Base-by-base conservation (phyloP, 2,329 filamentous ascomycete species). In the Ramularia endophylla region DNA sequence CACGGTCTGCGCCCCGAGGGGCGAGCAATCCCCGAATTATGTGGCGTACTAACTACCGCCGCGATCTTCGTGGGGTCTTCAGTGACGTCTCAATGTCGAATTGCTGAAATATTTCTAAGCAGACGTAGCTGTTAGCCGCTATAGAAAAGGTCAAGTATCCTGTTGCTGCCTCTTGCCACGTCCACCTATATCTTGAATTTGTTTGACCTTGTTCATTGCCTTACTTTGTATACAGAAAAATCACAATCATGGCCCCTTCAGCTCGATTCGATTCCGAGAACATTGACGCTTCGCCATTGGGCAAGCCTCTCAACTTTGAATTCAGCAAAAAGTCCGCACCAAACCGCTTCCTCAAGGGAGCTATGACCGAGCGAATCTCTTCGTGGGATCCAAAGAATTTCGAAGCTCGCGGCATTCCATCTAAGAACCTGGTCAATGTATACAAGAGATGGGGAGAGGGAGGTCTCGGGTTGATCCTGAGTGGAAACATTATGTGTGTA, bases 271-370 rank as follows among this genome's bases (percentile, higher is more conserved):
- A 67, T 42, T 62, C 67, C 38, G 58, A 64, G 39, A 46, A 65
- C 47, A 62, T 62, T 45, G 65, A 68, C 48, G 49, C 62, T 16
- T 55, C 63, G 1, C 63, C 67, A 8, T 49, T 71, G 43, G 68
- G 59, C 38, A 56, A 70, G 50, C 65, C 67, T n/a, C 59, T 71
- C 36, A 52, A 65, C 22, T 71, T 70, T 46, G 60, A 61, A 12
- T 71, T 71, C 50, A 73, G 72, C 30, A 69, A 72, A 38, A 70
- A 66, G 42, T 74, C 70, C 2, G 79, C 79, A 2, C 73, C 72
- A 30, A 85, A 84, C 57, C 69, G 79, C n/a, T 79, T 83, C 54
- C 60, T 83, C 49, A 85, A 85, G 60, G 78, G 68, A 5, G 75
- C 81, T 30, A 83, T 85, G 80, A 76, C 75, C 2, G 81, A 85